Evolutionary conservation across 345 rosid species (phyloP).

Genomic region (Citrus trifoliata): DNA sequence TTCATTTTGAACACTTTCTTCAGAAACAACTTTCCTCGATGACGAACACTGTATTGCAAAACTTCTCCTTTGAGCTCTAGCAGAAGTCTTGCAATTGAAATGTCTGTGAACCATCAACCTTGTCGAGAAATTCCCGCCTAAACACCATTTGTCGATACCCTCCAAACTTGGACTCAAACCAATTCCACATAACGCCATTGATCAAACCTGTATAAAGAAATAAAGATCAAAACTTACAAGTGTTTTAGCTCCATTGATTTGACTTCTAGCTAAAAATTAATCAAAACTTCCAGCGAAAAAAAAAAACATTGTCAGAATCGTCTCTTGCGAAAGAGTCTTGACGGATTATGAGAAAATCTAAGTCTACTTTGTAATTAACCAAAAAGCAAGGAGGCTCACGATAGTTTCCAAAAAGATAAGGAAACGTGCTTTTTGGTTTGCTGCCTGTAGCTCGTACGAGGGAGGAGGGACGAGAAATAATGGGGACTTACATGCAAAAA

Average conservation of each 20-base stretch:
- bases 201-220: constrained; percentile 4
- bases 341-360: neutral
- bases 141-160: constrained; percentile 27
- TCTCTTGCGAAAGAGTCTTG: neutral
- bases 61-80: constrained; percentile 17
- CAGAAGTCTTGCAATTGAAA: constrained; percentile 12
- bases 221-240: neutral
- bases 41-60: constrained; percentile 36
- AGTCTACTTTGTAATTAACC: neutral
- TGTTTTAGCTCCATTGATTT: neutral
- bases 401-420: neutral
- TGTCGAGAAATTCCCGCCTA: constrained; percentile 30
- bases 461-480: too few species aligned
- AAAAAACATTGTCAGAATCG: too few species aligned
- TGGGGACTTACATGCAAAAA: neutral
- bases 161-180: constrained; percentile 36
- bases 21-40: constrained; percentile 32
- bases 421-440: neutral
- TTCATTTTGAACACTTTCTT: constrained; percentile 21
- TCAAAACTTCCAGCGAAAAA: too few species aligned
- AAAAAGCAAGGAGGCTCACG: neutral
- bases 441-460: too few species aligned
- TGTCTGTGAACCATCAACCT: constrained; percentile 14
- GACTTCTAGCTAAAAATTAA: too few species aligned
- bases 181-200: constrained; percentile 58